A percentile compares a stretch with the other conserved stretches of the same genome.
These are phyloP conservation scores for Calonectria ilicicola DNA, from an alignment of 2,329 filamentous ascomycete genomes.

Conservation along the genomic window DNA sequence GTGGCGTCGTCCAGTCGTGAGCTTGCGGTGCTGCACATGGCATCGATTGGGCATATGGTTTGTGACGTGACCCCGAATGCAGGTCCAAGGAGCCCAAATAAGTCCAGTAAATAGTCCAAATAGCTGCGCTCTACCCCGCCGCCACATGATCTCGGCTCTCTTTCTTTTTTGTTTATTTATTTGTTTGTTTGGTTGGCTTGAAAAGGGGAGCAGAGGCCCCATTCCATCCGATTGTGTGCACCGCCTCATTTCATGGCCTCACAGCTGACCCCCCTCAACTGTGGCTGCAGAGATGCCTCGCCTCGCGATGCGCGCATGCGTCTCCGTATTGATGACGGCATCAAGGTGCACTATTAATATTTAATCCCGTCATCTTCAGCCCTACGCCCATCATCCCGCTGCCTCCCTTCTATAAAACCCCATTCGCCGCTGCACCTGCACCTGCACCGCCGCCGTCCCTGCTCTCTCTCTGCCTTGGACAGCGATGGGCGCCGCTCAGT, in stretches of 20 bases:
- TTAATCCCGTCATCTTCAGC: background rate
- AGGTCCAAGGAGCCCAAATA: background rate
- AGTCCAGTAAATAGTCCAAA: too few relatives aligned
- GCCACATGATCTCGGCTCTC: background rate
- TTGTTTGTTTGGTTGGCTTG: background rate
- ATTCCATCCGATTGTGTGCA: background rate
- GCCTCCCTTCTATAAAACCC: background rate
- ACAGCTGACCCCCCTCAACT: background rate
- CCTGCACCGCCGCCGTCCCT: background rate
- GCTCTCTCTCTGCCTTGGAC: background rate
- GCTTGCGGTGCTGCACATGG: background rate
- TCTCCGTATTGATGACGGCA: background rate
- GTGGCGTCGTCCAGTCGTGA: background rate
- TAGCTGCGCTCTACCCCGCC: too few relatives aligned
- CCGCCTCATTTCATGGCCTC: background rate
- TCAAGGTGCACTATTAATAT: background rate
- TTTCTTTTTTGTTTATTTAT: background rate
- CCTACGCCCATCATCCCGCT: background rate
- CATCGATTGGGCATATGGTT: background rate
- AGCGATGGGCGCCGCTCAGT: background rate
- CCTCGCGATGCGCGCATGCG: background rate
- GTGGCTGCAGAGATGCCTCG: background rate
- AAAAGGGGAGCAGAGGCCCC: background rate
- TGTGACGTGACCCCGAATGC: background rate
- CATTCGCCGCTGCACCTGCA: background rate